Conservation (phyloP, 441 rosid genomes). For the Aquilaria agallochum region DNA sequence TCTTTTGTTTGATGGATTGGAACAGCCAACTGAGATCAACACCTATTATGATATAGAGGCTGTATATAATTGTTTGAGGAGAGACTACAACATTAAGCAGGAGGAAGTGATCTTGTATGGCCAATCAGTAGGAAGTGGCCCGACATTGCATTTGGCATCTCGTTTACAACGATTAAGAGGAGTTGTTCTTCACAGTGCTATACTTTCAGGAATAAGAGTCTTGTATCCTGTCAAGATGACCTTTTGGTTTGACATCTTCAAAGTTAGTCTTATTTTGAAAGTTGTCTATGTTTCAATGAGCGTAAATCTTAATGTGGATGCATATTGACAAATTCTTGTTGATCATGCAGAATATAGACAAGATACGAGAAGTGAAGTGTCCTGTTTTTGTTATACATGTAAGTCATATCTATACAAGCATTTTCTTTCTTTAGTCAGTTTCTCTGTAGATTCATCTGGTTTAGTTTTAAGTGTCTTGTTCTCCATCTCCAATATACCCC, state of each 20-base stretch:
- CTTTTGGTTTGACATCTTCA: slow-evolving; percentile 89
- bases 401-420: slow-evolving; percentile 21
- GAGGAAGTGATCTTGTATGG: slow-evolving; percentile 89
- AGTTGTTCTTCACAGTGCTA: slow-evolving; percentile 93
- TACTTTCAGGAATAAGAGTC: slow-evolving; percentile 89
- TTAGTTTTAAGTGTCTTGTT: too few relatives aligned
- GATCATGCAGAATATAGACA: slow-evolving; percentile 84
- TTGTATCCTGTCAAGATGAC: slow-evolving; percentile 90
- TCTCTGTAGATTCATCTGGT: too few relatives aligned
- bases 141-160: slow-evolving; percentile 83
- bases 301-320: too few relatives aligned
- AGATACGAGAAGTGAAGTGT: slow-evolving; percentile 75
- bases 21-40: slow-evolving; percentile 85
- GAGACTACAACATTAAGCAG: slow-evolving; percentile 60
- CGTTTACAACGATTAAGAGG: slow-evolving; percentile 67
- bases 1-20: slow-evolving; percentile 16
- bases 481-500: too few relatives aligned
- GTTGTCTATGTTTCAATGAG: neutral
- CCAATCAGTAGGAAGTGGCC: slow-evolving; percentile 97
- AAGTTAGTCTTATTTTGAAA: slow-evolving; percentile 34
- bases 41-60: slow-evolving; percentile 94
- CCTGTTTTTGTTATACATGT: slow-evolving; percentile 97
- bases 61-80: slow-evolving; percentile 69
- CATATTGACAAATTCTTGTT: too few relatives aligned
- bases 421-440: neutral